Evolutionary conservation across 1,284 basidiomycete species (phyloP).

Genomic region (Schizophyllum commune): DNA sequence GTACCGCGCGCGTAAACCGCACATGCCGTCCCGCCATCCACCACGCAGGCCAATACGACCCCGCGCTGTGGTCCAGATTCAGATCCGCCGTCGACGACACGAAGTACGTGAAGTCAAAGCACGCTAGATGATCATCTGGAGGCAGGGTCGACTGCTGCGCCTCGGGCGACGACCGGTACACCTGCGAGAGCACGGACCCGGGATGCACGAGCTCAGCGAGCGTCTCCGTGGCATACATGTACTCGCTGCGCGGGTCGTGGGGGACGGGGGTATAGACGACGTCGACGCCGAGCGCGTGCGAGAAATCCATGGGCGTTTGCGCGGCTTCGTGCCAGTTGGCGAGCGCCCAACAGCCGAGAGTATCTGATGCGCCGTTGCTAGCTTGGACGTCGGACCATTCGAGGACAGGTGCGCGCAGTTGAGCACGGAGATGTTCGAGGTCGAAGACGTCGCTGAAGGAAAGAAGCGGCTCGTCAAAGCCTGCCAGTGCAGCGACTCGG

Average conservation of each 20-base stretch:
- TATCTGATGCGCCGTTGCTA: not conserved
- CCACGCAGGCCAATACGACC: slow-evolving; percentile 35
- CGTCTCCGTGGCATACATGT: not conserved
- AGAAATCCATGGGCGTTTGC: not conserved
- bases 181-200: too few relatives aligned
- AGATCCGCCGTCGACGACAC: slow-evolving; percentile 18
- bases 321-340: not conserved
- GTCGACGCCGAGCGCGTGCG: not conserved
- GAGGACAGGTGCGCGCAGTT: slow-evolving; percentile 6
- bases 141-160: slow-evolving; percentile 10
- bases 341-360: not conserved
- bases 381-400: slow-evolving; percentile 13
- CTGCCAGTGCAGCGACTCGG: not conserved
- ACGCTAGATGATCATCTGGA: slow-evolving; percentile 31
- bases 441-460: slow-evolving; percentile 14
- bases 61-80: slow-evolving; percentile 20
- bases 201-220: not conserved
- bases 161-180: not conserved
- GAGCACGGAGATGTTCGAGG: slow-evolving; percentile 4
- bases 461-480: not conserved
- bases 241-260: not conserved
- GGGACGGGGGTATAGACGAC: not conserved
- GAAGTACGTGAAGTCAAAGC: slow-evolving; percentile 36
- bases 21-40: slow-evolving; percentile 33
- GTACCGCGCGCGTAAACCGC: slow-evolving; percentile 4